Evolutionary conservation across 2,329 filamentous ascomycete species (phyloP), one percentile per base, ranked within the genome.

Genomic region (Venturia asperata): DNA sequence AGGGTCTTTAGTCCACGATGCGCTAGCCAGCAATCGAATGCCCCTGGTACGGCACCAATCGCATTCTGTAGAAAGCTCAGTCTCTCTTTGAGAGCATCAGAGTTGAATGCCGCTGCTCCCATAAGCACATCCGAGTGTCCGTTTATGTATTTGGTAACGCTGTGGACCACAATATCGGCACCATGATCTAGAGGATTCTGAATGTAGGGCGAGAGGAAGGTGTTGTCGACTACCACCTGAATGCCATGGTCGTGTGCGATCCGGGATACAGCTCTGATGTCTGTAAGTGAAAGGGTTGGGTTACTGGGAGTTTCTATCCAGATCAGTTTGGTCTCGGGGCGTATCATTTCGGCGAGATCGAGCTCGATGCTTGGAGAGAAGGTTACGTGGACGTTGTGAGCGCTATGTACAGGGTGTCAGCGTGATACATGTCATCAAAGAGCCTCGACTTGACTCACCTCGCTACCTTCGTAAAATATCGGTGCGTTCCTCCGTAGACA

Each of bases 111-210:
- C 60, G 92, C 93, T 39, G 94, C 89, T 69, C 94, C 94, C 94
- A 99, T 99, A 72, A 97, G 87, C 10, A 99, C 94, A 76, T 99
- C 94, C 1, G 83, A 86, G 81, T 99, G 94, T 62, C 94, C 94
- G 77, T 97, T 97, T 81, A 99, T 97, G 80, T 97, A 99, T 80
- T 99, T 99, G 56, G 94, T 99, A 65, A 99, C 94, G 65, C 88
- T 92, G 83, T 97, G 93, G 55, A 97, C 89, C 70, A 97, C 93
- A 69, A 97, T 92, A 77, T 99, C 94, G 70, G 94, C 94, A 71
- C 94, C 94, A 75, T 93, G 91, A 74, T 95, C 88, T 65, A 99
- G 86, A 3, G 94, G 94, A 78, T 96, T 97, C 80, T 99, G 94
- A 61, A 99, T 85, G 76, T 97, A 99, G 41, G 94, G 94, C 67